A percentile compares a stretch with the other conserved stretches of the same genome.
Evolutionary conservation across 2,329 filamentous ascomycete species (phyloP).

Genomic region (Raffaelea albimanens): DNA sequence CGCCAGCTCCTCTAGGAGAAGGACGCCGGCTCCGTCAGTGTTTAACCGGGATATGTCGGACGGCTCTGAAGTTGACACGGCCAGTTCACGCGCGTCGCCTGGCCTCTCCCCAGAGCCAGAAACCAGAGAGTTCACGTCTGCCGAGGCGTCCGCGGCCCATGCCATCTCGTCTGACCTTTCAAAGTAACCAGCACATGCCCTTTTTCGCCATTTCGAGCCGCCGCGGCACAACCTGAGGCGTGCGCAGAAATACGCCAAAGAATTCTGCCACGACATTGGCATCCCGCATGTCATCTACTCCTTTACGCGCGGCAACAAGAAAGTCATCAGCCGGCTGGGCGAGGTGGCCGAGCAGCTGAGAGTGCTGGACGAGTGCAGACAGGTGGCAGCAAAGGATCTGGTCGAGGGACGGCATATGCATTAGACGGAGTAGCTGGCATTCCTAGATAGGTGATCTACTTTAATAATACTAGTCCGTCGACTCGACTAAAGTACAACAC

Average conservation of each 20-base stretch:
- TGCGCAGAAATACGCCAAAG: conserved; percentile 48
- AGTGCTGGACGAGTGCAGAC: conserved; percentile 44
- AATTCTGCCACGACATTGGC: conserved; percentile 53
- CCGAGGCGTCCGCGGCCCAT: conserved; percentile 28
- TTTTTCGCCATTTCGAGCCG: conserved; percentile 57
- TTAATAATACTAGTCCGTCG: too few species aligned
- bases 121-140: too few species aligned
- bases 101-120: too few species aligned
- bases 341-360: conserved; percentile 55
- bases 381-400: background rate
- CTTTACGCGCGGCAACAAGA: conserved; percentile 54
- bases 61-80: too few species aligned
- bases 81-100: too few species aligned
- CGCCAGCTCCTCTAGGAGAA: background rate
- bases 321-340: conserved; percentile 35
- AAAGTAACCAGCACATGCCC: conserved; percentile 57
- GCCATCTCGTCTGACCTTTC: conserved; percentile 38
- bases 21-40: background rate
- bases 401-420: background rate
- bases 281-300: conserved; percentile 53
- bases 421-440: too few species aligned
- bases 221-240: conserved; percentile 58
- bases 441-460: too few species aligned
- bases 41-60: too few species aligned
- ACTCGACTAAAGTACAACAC: too few species aligned